phyloP scores from a whole-genome alignment of 192 early-diverging fungal species.

The Oehlia diaphana region DNA sequence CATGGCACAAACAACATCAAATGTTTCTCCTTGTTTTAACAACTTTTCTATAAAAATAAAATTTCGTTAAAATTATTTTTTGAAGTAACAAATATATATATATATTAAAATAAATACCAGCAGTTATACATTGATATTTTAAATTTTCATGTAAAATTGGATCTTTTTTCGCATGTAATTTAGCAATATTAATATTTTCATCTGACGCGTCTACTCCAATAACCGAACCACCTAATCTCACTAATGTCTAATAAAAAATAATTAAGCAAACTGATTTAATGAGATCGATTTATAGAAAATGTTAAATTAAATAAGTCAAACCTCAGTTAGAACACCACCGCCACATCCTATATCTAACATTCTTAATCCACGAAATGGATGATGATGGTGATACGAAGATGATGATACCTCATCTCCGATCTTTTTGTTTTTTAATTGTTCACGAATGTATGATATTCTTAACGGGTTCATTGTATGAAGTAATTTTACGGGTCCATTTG shows the following conservation, averaged over 20 bases:
- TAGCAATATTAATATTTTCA: constrained; percentile 85
- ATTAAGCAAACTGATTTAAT: background rate
- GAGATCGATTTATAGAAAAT: background rate
- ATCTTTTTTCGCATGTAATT: constrained; percentile 68
- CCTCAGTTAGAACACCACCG: constrained; percentile 88
- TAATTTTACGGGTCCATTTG: constrained; percentile 80
- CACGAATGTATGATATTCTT: constrained; percentile 75
- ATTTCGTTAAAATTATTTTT: background rate
- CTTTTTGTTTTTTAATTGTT: constrained; percentile 32
- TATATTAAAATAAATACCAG: constrained; percentile 36
- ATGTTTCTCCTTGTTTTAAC: constrained; percentile 47
- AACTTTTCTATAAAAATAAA: constrained; percentile 56
- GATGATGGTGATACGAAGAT: constrained; percentile 2
- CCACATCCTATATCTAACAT: constrained; percentile 95
- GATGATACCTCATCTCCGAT: constrained; percentile 3
- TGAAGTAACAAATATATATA: no score
- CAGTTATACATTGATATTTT: constrained; percentile 67
- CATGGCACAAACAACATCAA: constrained; percentile 81
- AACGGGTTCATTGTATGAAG: constrained; percentile 75
- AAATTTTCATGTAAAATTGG: constrained; percentile 58
- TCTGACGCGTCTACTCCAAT: constrained; percentile 82
- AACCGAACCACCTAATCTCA: constrained; percentile 71
- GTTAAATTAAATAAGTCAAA: constrained; percentile 24
- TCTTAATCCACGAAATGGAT: constrained; percentile 54
- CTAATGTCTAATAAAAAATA: constrained; percentile 53